Evolutionary conservation across 2,329 filamentous ascomycete genomes (phyloP), one percentile per base, ranked within the genome.

Genomic region (Hypoxylon sp.): DNA sequence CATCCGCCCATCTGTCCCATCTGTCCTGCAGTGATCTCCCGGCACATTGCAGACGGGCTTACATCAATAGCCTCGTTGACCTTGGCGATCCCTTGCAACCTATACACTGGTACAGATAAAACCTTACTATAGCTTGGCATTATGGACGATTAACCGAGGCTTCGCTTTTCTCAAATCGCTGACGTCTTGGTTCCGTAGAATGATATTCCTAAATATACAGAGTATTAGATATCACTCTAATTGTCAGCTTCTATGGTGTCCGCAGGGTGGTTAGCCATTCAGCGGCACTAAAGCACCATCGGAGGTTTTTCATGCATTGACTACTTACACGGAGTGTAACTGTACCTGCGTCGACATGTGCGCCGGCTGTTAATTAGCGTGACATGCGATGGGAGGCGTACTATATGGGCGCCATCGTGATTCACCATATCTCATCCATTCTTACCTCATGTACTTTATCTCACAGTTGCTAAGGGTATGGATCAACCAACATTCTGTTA

Each of bases 321-420:
- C 35, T 53, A 68, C 65, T 60, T 37, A 48, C 44, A 55, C 54
- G 42, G 50, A 44, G 55, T 67, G 68, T 50, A 62, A 65, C 50
- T 54, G 68, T 68, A 68, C 65, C 68, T 70, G 65, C 68, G 27
- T 70, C 61, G 17, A 54, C 56, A 35, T 58, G 46, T 61, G 46
- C 55, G 62, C 65, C 46, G 24, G 53, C 51, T 65, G 58, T 63
- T 69, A 57, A 52, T 73, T 72, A 74, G 69, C 68, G 69, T 73
- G 37, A 61, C 71, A 58, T 62, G 37, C 31, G 60, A 72, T 67
- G 64, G 67, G 46, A 68, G 46, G 35, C 54, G 47, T 62, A 13
- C 35, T 32, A 42, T 42, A 6, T 19, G 37, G 15, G 48, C 50
- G 58, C 31, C 44, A 19, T 6, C 21, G 8, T 57, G 24, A 6